Conservation (phyloP, 768 basidiomycete genomes). For the Neoboletus magnificus region DNA sequence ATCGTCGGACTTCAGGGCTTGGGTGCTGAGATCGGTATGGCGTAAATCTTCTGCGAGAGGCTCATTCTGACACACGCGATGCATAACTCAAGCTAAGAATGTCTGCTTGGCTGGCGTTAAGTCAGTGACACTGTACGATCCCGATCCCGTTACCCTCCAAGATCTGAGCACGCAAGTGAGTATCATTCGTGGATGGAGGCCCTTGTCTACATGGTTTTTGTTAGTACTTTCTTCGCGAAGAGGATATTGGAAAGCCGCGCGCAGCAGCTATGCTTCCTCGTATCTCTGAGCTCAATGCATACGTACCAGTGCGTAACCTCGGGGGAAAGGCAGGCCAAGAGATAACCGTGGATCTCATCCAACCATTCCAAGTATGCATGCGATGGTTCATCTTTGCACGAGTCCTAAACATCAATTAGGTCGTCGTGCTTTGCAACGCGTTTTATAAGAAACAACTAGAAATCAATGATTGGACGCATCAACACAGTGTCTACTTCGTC, state of each 20-base stretch:
- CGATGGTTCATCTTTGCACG: background rate
- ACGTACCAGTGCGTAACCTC: conserved; percentile 91
- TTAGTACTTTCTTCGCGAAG: conserved; percentile 90
- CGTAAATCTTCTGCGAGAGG: background rate
- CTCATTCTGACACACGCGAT: conserved; percentile 5
- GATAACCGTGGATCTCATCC: conserved; percentile 75
- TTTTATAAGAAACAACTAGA: conserved; percentile 81
- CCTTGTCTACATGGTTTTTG: conserved; percentile 8
- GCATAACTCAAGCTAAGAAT: conserved; percentile 69
- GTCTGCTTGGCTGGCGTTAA: conserved; percentile 94
- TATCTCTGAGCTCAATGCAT: conserved; percentile 90
- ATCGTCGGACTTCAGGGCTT: conserved; percentile 90
- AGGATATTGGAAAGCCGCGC: conserved; percentile 84
- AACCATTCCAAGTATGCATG: conserved; percentile 79
- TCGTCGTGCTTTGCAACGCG: conserved; percentile 82
- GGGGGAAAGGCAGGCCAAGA: conserved; percentile 73
- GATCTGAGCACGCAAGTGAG: conserved; percentile 90
- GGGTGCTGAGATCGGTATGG: conserved; percentile 90
- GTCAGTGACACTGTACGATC: conserved; percentile 94
- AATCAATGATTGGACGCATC: conserved; percentile 94
- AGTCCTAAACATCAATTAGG: conserved; percentile 44
- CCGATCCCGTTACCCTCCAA: conserved; percentile 79
- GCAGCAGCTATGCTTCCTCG: conserved; percentile 85
- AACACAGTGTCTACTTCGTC: conserved; percentile 87
- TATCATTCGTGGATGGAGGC: conserved; percentile 9